These are phyloP conservation scores for Amorphotheca resinae DNA, from an alignment of 495 filamentous ascomycete species.

Conservation along the genomic window DNA sequence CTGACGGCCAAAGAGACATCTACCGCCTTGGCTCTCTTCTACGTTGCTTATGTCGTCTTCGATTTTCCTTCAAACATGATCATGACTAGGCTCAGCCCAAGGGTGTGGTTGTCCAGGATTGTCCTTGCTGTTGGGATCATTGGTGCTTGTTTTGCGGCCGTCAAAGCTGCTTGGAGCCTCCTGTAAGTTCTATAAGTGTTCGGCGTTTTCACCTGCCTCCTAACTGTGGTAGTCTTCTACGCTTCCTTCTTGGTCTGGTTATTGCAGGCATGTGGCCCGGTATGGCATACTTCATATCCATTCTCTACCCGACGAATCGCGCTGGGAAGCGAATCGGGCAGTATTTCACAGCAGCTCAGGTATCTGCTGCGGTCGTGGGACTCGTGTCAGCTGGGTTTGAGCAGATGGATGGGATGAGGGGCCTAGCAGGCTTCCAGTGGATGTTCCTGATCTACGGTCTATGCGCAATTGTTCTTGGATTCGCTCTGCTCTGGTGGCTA, in stretches of 20 bases:
- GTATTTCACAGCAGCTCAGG: slow-evolving; percentile 81
- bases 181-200: slow-evolving; percentile 35
- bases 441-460: slow-evolving; percentile 90
- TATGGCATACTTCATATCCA: slow-evolving; percentile 85
- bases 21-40: slow-evolving; percentile 74
- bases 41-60: slow-evolving; percentile 81
- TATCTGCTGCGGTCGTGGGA: slow-evolving; percentile 82
- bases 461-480: slow-evolving; percentile 54
- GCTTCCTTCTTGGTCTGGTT: slow-evolving; percentile 76
- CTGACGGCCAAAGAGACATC: slow-evolving; percentile 64
- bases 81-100: slow-evolving; percentile 74
- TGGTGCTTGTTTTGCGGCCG: slow-evolving; percentile 68
- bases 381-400: slow-evolving; percentile 86
- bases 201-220: background rate
- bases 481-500: slow-evolving; percentile 75
- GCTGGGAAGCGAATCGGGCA: slow-evolving; percentile 80
- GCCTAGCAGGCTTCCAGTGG: slow-evolving; percentile 81
- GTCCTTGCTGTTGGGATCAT: slow-evolving; percentile 78
- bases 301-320: slow-evolving; percentile 80
- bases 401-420: slow-evolving; percentile 68
- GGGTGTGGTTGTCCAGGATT: slow-evolving; percentile 88
- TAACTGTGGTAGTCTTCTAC: slow-evolving; percentile 36
- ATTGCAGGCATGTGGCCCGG: slow-evolving; percentile 93
- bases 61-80: slow-evolving; percentile 82
- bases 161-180: slow-evolving; percentile 69